These are phyloP conservation scores for Mycena rosella DNA, from an alignment of 768 basidiomycete genomes.

Conservation along the genomic window DNA sequence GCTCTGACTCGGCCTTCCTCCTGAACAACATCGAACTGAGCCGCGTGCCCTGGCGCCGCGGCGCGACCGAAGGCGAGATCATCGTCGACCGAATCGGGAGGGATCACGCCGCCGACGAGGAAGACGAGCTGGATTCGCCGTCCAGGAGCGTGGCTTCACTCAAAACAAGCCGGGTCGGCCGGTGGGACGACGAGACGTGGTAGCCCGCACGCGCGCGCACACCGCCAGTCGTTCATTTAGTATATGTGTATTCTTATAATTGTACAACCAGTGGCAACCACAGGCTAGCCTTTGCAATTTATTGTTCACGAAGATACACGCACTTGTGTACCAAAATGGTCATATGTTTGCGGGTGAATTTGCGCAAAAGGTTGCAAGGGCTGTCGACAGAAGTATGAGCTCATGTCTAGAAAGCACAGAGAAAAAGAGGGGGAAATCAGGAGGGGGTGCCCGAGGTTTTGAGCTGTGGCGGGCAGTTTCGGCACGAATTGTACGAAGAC, in stretches of 20 bases:
- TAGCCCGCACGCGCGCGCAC: not conserved
- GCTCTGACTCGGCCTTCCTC: constrained; percentile 58
- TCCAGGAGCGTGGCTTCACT: constrained; percentile 22
- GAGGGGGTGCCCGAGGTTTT: constrained; percentile 10
- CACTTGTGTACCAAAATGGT: not conserved
- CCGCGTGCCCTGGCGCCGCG: constrained; percentile 55
- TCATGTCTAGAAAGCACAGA: not conserved
- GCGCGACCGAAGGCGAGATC: constrained; percentile 53
- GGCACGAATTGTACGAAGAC: constrained; percentile 11
- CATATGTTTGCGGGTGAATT: too few species aligned
- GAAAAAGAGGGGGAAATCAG: constrained; percentile 2
- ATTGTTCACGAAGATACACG: constrained; percentile 12
- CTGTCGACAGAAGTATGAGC: not conserved
- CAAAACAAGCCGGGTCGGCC: constrained; percentile 33
- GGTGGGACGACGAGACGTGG: constrained; percentile 36
- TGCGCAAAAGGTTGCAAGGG: too few species aligned
- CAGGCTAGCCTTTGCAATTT: constrained; percentile 15
- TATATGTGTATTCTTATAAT: constrained; percentile 24
- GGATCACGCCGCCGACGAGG: constrained; percentile 10
- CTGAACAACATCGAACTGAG: constrained; percentile 60
- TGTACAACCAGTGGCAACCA: constrained; percentile 7
- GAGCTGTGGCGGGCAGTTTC: constrained; percentile 14
- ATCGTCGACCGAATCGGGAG: constrained; percentile 43
- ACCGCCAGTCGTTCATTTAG: not conserved
- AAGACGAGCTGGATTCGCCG: constrained; percentile 18